Percentiles rank a stretch among this genome's conserved stretches.
Evolutionary conservation across 768 basidiomycete species (phyloP).

Genomic region (Hydnum rufescens): DNA sequence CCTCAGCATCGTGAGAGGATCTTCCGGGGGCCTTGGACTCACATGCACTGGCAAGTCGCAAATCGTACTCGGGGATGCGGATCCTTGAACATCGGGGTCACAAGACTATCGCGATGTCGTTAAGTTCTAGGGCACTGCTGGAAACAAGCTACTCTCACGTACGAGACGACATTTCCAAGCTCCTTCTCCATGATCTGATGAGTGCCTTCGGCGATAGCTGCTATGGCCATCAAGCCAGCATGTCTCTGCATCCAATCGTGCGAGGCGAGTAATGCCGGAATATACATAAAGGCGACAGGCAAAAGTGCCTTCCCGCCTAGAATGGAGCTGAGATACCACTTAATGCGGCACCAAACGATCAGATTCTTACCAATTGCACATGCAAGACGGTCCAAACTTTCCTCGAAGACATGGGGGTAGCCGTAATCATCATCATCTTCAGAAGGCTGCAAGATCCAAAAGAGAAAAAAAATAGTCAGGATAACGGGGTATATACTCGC

Average conservation of each 20-base stretch:
- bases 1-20: conserved; percentile 2
- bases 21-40: conserved; percentile 15
- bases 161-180: conserved; percentile 68
- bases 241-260: conserved; percentile 76
- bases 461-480: neutral
- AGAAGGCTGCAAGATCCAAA: conserved; percentile 29
- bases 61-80: conserved; percentile 51
- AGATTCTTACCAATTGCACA: conserved; percentile 31
- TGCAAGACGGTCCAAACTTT: conserved; percentile 62
- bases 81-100: conserved; percentile 60
- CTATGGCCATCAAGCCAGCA: conserved; percentile 74
- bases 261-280: conserved; percentile 61
- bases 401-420: conserved; percentile 62
- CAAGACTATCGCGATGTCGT: conserved; percentile 28
- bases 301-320: conserved; percentile 49
- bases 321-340: neutral
- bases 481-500: neutral
- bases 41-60: conserved; percentile 78
- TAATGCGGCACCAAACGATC: neutral
- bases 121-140: conserved; percentile 9
- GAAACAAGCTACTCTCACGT: conserved; percentile 14
- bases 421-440: conserved; percentile 34
- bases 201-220: conserved; percentile 69
- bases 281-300: conserved; percentile 63
- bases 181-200: conserved; percentile 68